Evolutionary conservation across 2,329 filamentous ascomycete species (phyloP).

Genomic region (Knufia fluminis): DNA sequence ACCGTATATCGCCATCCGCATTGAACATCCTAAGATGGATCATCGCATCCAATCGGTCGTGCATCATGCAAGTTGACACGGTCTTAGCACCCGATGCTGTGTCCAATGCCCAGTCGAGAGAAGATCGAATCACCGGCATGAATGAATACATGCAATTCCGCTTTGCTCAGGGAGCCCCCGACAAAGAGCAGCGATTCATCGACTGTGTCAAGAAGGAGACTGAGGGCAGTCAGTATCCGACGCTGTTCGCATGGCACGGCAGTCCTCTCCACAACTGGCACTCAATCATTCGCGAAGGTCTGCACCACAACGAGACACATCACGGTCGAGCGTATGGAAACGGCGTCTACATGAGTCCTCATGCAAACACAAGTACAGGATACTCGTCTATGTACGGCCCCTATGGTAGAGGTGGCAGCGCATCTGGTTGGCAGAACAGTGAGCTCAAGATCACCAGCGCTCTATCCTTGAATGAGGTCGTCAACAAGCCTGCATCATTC

Average conservation of each 20-base stretch:
- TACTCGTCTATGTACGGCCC: constrained; percentile 35
- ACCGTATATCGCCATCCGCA: constrained; percentile 55
- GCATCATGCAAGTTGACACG: constrained; percentile 65
- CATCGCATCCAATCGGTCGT: constrained; percentile 79
- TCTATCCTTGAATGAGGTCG: constrained; percentile 73
- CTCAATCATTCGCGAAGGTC: constrained; percentile 71
- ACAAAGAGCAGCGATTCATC: constrained; percentile 71
- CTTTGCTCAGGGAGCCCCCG: constrained; percentile 78
- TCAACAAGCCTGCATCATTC: constrained; percentile 62
- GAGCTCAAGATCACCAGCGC: constrained; percentile 49
- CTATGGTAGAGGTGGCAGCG: neutral
- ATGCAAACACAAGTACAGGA: constrained; percentile 46
- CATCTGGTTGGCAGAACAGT: constrained; percentile 56
- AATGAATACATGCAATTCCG: constrained; percentile 67
- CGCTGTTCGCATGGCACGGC: constrained; percentile 81
- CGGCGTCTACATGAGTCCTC: constrained; percentile 69
- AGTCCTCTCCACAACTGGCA: constrained; percentile 75
- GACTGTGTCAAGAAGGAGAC: constrained; percentile 47
- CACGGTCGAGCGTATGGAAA: constrained; percentile 67
- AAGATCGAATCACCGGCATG: constrained; percentile 55
- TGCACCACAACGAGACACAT: constrained; percentile 56
- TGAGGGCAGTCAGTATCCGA: constrained; percentile 46
- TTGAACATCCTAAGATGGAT: constrained; percentile 73
- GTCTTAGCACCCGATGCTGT: constrained; percentile 18
- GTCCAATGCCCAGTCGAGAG: constrained; percentile 16